phyloP scores from a whole-genome alignment of 352 stramenopile genomes.

The Globisporangium recalcitrans region DNA sequence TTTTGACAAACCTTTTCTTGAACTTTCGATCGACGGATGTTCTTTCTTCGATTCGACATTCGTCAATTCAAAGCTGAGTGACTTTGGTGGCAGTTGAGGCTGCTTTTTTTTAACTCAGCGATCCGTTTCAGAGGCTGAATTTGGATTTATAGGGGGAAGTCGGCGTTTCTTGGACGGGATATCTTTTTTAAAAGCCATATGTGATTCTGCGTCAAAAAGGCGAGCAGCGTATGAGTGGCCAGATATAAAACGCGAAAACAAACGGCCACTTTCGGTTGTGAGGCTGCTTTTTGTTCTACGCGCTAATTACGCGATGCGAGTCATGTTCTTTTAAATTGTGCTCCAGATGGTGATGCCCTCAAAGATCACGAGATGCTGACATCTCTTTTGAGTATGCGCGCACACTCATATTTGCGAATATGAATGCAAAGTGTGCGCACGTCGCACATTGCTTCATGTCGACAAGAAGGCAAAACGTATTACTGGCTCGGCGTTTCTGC shows the following conservation, averaged over 20 bases:
- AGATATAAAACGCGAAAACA: not conserved
- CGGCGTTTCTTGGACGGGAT: too few relatives aligned
- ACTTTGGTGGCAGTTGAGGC: not conserved
- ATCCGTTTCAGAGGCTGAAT: conserved; percentile 14
- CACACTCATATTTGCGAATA: too few relatives aligned
- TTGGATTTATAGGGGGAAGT: too few relatives aligned
- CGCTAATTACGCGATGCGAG: not conserved
- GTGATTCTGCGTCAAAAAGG: not conserved
- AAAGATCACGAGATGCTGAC: too few relatives aligned
- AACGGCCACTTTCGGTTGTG: not conserved
- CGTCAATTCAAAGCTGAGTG: not conserved
- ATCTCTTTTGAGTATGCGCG: too few relatives aligned
- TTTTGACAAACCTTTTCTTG: not conserved
- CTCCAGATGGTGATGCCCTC: too few relatives aligned
- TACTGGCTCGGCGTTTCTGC: not conserved
- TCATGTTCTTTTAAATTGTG: too few relatives aligned
- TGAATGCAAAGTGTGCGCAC: too few relatives aligned
- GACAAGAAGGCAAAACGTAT: not conserved
- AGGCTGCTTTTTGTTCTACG: not conserved
- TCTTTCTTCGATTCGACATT: not conserved
- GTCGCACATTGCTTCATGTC: not conserved
- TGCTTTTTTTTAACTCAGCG: not conserved
- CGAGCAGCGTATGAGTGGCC: too few relatives aligned
- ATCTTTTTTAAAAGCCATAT: not conserved
- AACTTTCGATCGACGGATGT: not conserved